These are phyloP conservation scores for Ceratobasidium sp. DNA, from an alignment of 1,284 basidiomycete species.

Conservation along the genomic window DNA sequence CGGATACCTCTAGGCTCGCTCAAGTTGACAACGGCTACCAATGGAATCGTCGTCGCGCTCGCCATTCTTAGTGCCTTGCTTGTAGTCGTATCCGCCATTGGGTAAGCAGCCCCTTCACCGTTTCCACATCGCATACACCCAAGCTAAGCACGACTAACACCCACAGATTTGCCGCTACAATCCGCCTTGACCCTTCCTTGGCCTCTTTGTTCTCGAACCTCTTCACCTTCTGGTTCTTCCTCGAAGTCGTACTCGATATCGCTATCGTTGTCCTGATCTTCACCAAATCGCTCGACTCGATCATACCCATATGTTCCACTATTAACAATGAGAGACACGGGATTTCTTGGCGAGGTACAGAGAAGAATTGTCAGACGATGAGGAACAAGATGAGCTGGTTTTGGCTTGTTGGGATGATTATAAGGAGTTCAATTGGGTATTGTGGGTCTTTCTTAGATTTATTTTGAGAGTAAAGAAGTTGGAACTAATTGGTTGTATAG, in stretches of 20 bases:
- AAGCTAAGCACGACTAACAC: neutral
- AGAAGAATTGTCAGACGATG: neutral
- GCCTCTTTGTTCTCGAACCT: constrained; percentile 4
- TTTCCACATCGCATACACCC: neutral
- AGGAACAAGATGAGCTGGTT: constrained; percentile 20
- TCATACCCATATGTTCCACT: neutral
- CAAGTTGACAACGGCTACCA: neutral
- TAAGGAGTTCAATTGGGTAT: constrained; percentile 6
- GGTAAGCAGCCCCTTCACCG: neutral
- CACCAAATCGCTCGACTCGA: constrained; percentile 12
- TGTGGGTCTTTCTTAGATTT: neutral
- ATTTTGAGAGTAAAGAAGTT: neutral
- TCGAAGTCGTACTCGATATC: constrained; percentile 23
- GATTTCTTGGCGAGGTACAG: neutral
- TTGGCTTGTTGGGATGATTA: neutral
- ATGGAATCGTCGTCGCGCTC: constrained; percentile 5
- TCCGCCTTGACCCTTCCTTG: neutral
- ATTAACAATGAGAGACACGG: neutral
- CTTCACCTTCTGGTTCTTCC: constrained; percentile 20
- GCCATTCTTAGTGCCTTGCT: constrained; percentile 12
- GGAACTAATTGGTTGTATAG: neutral
- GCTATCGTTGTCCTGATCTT: constrained; percentile 22
- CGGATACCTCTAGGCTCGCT: neutral
- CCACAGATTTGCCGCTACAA: constrained; percentile 14
- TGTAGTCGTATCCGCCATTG: neutral